Conservation (phyloP, 2,329 filamentous ascomycete genomes). For the Neonectria coccinea region DNA sequence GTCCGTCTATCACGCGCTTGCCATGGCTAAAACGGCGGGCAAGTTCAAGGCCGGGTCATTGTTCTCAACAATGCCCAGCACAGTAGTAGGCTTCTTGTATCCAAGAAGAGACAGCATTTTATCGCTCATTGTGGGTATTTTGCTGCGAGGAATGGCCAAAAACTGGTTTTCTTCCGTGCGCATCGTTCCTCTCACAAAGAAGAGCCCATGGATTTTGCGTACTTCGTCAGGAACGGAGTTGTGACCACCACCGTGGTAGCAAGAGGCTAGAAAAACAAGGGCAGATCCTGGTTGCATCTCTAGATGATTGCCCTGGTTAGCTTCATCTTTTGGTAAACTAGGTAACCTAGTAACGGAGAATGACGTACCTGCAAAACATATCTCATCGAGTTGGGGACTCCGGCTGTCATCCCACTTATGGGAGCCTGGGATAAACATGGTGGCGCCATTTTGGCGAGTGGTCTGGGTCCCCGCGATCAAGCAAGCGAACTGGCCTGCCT, state of each 20-base stretch:
- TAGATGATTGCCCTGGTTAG: not conserved
- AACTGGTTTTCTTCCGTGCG: constrained; percentile 3
- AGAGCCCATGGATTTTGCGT: constrained; percentile 2
- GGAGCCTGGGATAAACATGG: constrained; percentile 2
- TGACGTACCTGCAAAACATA: constrained; percentile 2
- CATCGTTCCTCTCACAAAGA: constrained; percentile 4
- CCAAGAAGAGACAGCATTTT: constrained; percentile 4
- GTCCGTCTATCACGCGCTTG: not conserved
- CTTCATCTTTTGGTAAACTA: too few relatives aligned
- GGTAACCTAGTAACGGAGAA: not conserved
- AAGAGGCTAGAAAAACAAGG: not conserved
- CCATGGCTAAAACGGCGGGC: not conserved
- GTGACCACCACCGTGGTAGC: constrained; percentile 6
- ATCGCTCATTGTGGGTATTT: not conserved
- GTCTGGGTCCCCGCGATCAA: not conserved
- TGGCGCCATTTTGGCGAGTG: not conserved
- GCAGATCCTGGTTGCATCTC: constrained; percentile 10
- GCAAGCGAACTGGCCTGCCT: not conserved
- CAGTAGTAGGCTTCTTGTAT: constrained; percentile 5
- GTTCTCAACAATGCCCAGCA: constrained; percentile 9
- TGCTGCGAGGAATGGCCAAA: not conserved
- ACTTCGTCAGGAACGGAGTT: not conserved
- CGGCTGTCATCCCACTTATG: constrained; percentile 5
- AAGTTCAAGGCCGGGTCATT: constrained; percentile 1
- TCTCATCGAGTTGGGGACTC: not conserved